phyloP scores from a whole-genome alignment of 352 stramenopile species.

The Pythium folliculosum region DNA sequence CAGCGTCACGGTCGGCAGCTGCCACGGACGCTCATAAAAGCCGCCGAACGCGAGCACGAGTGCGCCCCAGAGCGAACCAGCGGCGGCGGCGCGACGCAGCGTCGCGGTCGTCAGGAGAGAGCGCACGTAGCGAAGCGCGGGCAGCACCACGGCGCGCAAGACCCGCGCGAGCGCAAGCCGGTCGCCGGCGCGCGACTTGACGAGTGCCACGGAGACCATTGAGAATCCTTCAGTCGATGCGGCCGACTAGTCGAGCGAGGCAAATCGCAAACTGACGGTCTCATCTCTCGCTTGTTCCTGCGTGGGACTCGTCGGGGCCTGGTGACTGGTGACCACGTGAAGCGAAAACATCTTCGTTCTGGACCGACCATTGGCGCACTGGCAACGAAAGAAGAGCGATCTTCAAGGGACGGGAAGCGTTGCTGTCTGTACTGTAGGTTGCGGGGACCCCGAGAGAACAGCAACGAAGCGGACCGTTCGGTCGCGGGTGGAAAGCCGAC shows the following conservation, averaged over 20 bases:
- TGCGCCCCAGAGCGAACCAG: slow-evolving; percentile 18
- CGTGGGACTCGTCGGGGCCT: neutral
- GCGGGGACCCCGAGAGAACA: no score
- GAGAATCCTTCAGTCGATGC: no score
- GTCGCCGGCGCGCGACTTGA: neutral
- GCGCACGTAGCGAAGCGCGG: neutral
- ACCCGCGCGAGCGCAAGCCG: neutral
- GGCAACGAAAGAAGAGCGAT: no score
- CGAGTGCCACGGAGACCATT: slow-evolving; percentile 3
- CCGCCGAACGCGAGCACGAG: slow-evolving; percentile 18
- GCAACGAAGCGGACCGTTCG: no score
- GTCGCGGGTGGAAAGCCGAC: no score
- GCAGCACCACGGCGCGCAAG: neutral
- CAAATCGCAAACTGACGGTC: neutral
- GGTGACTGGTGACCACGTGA: neutral
- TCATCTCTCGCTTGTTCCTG: no score
- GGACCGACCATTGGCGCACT: no score
- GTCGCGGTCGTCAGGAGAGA: neutral
- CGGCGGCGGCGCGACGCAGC: slow-evolving; percentile 12
- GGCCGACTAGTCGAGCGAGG: no score
- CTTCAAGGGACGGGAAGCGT: no score
- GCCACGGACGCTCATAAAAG: slow-evolving; percentile 21
- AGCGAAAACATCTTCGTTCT: neutral
- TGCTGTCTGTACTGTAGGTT: no score
- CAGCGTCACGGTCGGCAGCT: slow-evolving; percentile 17